These are phyloP conservation scores for Penicillium dipodomyicola DNA, from an alignment of 495 filamentous ascomycete species.

Conservation along the genomic window DNA sequence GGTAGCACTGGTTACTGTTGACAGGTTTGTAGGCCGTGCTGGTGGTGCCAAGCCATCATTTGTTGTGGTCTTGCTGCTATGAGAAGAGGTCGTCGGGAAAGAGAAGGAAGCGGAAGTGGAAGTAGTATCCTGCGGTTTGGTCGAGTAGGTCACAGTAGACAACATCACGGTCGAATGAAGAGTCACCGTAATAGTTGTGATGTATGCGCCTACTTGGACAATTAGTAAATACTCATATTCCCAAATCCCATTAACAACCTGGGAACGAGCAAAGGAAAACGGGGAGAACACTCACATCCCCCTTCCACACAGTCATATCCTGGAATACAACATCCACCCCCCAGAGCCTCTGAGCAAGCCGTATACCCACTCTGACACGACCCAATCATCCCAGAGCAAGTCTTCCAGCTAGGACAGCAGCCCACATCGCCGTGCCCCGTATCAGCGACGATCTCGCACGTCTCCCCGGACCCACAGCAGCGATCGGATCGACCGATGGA, in stretches of 20 bases:
- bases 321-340: constrained; percentile 85
- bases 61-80: constrained; percentile 9
- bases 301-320: constrained; percentile 74
- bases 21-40: constrained; percentile 50
- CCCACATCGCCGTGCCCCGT: constrained; percentile 75
- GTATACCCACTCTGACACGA: constrained; percentile 63
- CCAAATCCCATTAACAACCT: background rate
- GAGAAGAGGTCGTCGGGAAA: constrained; percentile 6
- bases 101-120: constrained; percentile 24
- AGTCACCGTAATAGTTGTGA: constrained; percentile 48
- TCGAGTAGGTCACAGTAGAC: constrained; percentile 42
- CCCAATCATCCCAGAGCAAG: constrained; percentile 63
- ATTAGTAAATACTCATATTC: background rate
- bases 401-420: constrained; percentile 74
- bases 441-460: constrained; percentile 69
- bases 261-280: background rate
- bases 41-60: constrained; percentile 42
- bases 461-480: constrained; percentile 69
- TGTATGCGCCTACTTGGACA: constrained; percentile 36
- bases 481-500: constrained; percentile 67
- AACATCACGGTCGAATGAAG: constrained; percentile 42
- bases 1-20: constrained; percentile 27
- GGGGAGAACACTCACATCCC: constrained; percentile 64
- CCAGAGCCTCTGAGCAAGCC: constrained; percentile 63
- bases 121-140: constrained; percentile 29